Conservation (phyloP, 228 moss, liverwort and hornwort genomes). For the Sphagnum magellanicum region DNA sequence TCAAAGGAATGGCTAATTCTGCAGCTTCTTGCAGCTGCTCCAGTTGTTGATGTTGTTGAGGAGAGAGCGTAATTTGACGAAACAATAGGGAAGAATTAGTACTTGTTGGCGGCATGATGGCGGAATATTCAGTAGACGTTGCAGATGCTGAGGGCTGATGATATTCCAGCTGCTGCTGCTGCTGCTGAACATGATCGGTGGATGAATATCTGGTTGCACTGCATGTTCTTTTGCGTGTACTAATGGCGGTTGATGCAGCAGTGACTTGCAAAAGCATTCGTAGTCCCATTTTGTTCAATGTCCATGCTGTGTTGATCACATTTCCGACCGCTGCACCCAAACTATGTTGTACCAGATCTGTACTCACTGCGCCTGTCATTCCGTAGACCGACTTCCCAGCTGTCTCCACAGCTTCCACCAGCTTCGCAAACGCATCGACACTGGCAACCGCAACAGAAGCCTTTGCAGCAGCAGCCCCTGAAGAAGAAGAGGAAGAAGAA, state of each 20-base stretch:
- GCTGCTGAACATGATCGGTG: no score
- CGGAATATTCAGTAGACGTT: no score
- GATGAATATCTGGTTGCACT: no score
- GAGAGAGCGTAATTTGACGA: no score
- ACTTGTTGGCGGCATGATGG: no score
- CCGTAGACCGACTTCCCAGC: conserved; percentile 48
- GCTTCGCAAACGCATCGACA: conserved; percentile 75
- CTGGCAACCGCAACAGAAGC: conserved; percentile 45
- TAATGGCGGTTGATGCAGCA: conserved; percentile 25
- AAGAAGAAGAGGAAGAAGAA: conserved; percentile 11
- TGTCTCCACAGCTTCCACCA: conserved; percentile 79
- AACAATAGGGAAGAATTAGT: no score
- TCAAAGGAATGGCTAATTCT: no score
- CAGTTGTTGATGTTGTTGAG: no score
- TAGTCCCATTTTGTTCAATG: conserved; percentile 68
- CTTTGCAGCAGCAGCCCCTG: conserved; percentile 15
- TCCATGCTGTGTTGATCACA: conserved; percentile 64
- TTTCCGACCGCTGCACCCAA: conserved; percentile 45
- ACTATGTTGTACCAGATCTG: conserved; percentile 43
- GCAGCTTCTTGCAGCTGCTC: no score
- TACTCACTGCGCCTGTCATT: conserved; percentile 17
- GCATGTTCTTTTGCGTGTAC: no score
- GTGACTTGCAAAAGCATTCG: conserved; percentile 61
- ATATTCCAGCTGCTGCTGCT: no score
- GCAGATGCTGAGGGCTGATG: no score